Base-by-base conservation (phyloP, 257 asterid genomes). In the Agastache rugosa region DNA sequence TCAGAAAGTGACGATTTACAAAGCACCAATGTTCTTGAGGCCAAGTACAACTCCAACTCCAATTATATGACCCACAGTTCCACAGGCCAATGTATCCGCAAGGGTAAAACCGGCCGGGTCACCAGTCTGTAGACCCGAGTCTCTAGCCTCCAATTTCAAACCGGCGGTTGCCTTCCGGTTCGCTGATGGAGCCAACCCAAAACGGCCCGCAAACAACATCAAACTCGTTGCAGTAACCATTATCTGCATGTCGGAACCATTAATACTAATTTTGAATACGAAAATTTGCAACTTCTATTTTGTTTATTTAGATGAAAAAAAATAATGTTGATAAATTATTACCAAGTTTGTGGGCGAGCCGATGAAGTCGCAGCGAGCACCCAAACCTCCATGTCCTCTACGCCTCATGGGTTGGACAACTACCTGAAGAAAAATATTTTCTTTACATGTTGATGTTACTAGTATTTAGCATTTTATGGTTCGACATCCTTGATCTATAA, bases 31-130 rank as follows among this genome's bases (percentile, higher is more conserved):
- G 81, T 83, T 87, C 78, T 93, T 93, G 58, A 93, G 93, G 51
- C 98, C 98, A 74, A 93, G 96, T 23, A 93, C 98, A 76, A 93
- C 92, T 14, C 98, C 98, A 69, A 93, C 98, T 34, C 98, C 98
- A 74, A 93, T 92, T 50, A 90, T 88, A 77, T 92, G 98, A 39
- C 98, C 98, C 63, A 93, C 88, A 11, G 55, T 9, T 7, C 98
- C 98, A 72, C 98, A 93, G 0, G 92, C 98, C 89, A 93, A 82
- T 34, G 98, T 90, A 63, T 93, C 98, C 11, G 98, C 98, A 25
- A 94, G 83, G 12, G 98, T 94, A 83, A 94, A 94, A 22, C 97
- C 97, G 6, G 97, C 98, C 2, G 98, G 98, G 78, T 94, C 97
- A 37, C 97, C 97, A 1, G 98, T 91, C 78, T 94, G 98, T 47